Base-by-base conservation (phyloP, 1,139 yeast species). In the Protomyces inundatus region DNA sequence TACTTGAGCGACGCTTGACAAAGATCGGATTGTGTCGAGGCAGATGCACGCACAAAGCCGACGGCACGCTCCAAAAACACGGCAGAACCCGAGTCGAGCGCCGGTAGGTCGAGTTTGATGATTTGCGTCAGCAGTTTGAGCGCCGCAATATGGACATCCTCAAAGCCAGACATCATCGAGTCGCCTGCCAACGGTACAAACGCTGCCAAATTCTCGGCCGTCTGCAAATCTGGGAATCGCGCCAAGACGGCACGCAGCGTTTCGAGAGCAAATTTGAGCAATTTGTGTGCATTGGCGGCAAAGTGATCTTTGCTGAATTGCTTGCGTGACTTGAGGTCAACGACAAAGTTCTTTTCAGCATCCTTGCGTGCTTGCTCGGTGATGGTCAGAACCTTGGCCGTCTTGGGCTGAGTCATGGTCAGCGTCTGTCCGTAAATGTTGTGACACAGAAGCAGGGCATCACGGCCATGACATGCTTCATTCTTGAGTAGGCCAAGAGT, bases 1-100 rank as follows among this genome's bases (percentile, higher is more conserved):
- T 86, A 88, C 70, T 86, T 85, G 71, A 91, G 80, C 64, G 91
- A 82, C 6, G 88, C 82, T 74, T 91, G 98, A 72, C 91, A 87
- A n/a, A 91, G 74, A 65, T 89, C 96, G 34, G 86, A 80, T 64
- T 85, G 86, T 0, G 97, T 90, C 1, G 85, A 78, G 3, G 97
- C 91, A 58, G 88, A 83, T 67, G 87, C 87, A 71, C 86, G 86
- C 62, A 93, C 81, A 48, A 90, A 80, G 32, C 77, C 82, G 67
- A 91, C 77, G 0, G 90, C 84, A 56, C 82, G 81, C 73, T 86
- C 80, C 1, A 67, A 57, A 61, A 69, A 63, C 40, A 64, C 69
- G 9, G 55, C 50, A 9, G 67, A 59, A 30, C 69, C 68, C n/a
- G 64, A 54, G 30, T 57, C 62, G 35, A 66, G 14, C 5, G 62